These are phyloP conservation scores for Forsythia viridissima DNA, from an alignment of 257 asterid species.

Conservation along the genomic window DNA sequence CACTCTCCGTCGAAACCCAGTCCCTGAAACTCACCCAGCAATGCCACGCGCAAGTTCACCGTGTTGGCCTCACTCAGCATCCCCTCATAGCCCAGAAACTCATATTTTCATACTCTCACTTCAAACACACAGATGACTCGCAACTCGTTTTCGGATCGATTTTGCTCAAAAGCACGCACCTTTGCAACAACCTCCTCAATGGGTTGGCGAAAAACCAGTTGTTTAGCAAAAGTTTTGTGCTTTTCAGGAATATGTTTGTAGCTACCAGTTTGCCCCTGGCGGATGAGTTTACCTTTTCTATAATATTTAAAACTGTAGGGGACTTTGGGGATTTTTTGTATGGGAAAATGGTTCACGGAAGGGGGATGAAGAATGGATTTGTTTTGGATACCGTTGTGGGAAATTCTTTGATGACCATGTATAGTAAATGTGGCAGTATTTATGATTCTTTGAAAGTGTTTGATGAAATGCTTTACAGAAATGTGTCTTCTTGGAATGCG, in stretches of 20 bases:
- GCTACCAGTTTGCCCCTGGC: conserved; percentile 24
- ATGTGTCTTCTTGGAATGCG: conserved; percentile 60
- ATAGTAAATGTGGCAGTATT: conserved; percentile 43
- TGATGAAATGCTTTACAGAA: conserved; percentile 60
- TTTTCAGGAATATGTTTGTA: conserved; percentile 52
- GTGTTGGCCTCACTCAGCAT: conserved; percentile 52
- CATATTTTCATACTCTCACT: conserved; percentile 45
- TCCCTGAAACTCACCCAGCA: conserved; percentile 43
- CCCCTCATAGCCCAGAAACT: conserved; percentile 58
- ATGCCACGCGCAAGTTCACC: conserved; percentile 45
- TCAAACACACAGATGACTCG: conserved; percentile 38
- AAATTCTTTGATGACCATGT: conserved; percentile 64
- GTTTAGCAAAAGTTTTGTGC: conserved; percentile 36
- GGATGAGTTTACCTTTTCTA: conserved; percentile 63
- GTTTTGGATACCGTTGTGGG: conserved; percentile 60
- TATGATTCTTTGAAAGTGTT: conserved; percentile 51
- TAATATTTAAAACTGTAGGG: conserved; percentile 45
- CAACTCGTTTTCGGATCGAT: conserved; percentile 41
- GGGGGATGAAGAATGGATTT: conserved; percentile 44
- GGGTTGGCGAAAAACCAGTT: conserved; percentile 52
- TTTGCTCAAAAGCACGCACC: conserved; percentile 39
- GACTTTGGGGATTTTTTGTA: conserved; percentile 37
- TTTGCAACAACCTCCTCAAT: conserved; percentile 60
- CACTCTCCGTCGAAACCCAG: conserved; percentile 40
- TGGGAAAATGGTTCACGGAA: conserved; percentile 54